Conservation (phyloP, 2,329 filamentous ascomycete species). For the Tricladium varicosporioides region DNA sequence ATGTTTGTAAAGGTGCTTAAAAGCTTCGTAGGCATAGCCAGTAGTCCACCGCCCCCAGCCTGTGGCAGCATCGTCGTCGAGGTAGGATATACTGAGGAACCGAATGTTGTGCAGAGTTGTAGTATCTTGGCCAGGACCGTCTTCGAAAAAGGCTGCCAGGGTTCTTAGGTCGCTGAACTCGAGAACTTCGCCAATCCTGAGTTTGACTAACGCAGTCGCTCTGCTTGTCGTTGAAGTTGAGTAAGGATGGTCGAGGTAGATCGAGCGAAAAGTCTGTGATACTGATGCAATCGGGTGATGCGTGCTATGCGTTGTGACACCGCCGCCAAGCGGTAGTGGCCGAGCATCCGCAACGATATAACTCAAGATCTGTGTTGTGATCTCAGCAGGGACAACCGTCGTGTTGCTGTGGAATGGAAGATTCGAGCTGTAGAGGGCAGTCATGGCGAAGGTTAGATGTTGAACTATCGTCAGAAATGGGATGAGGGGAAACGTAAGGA, state of each 20-base stretch:
- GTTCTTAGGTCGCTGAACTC: conserved; percentile 9
- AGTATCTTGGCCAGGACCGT: background rate
- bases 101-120: background rate
- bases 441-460: background rate
- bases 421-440: background rate
- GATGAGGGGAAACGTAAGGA: background rate
- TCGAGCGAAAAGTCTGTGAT: conserved; percentile 1
- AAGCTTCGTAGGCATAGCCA: background rate
- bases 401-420: background rate
- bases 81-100: background rate
- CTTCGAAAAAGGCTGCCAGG: conserved; percentile 8
- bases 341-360: conserved; percentile 6
- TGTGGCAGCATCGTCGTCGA: background rate
- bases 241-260: background rate
- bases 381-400: conserved; percentile 4
- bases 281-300: conserved; percentile 6
- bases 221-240: background rate
- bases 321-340: background rate
- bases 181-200: background rate
- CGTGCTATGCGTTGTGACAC: background rate
- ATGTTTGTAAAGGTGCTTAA: background rate
- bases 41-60: background rate
- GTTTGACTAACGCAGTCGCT: background rate
- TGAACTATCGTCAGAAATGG: background rate
- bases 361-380: conserved; percentile 4